A percentile compares a stretch with the other conserved stretches of the same genome.
These are phyloP conservation scores for Cladosporium sphaerospermum DNA, from an alignment of 2,329 filamentous ascomycete species.

Conservation along the genomic window DNA sequence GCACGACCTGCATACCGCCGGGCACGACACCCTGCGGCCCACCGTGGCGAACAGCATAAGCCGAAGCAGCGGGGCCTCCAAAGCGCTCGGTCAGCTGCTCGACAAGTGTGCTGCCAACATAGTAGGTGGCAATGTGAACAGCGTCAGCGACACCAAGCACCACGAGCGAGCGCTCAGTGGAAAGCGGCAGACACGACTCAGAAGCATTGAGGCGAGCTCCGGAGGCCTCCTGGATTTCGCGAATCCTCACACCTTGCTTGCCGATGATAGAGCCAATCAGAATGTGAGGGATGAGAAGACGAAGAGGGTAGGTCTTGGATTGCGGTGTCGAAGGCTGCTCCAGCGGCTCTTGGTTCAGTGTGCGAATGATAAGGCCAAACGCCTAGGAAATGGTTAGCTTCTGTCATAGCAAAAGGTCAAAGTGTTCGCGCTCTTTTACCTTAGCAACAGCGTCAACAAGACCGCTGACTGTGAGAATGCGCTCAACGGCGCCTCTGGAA, in stretches of 20 bases:
- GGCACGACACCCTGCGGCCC: slow-evolving; percentile 89
- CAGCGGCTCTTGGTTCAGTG: slow-evolving; percentile 92
- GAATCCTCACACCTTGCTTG: slow-evolving; percentile 90
- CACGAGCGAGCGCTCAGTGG: slow-evolving; percentile 93
- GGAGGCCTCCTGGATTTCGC: slow-evolving; percentile 96
- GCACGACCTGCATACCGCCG: slow-evolving; percentile 98
- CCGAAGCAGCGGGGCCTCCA: slow-evolving; percentile 91
- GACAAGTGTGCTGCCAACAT: slow-evolving; percentile 93
- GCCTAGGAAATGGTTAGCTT: slow-evolving; percentile 54
- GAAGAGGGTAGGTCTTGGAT: slow-evolving; percentile 95
- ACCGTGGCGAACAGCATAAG: slow-evolving; percentile 91
- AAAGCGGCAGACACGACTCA: slow-evolving; percentile 87
- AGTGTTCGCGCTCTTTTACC: slow-evolving; percentile 46
- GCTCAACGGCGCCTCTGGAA: slow-evolving; percentile 91
- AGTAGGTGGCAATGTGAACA: slow-evolving; percentile 98
- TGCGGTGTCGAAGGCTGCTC: slow-evolving; percentile 81
- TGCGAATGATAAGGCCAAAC: slow-evolving; percentile 96
- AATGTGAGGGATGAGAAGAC: slow-evolving; percentile 91
- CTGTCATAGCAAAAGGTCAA: background rate
- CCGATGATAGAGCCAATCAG: slow-evolving; percentile 98
- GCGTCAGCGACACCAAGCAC: slow-evolving; percentile 97
- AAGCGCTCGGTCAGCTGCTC: slow-evolving; percentile 97
- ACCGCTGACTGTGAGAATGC: slow-evolving; percentile 94
- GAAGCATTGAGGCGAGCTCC: slow-evolving; percentile 95
- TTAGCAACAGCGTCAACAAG: slow-evolving; percentile 95